phyloP scores from a whole-genome alignment of 352 stramenopile species.

The Globisporangium sylvaticum region DNA sequence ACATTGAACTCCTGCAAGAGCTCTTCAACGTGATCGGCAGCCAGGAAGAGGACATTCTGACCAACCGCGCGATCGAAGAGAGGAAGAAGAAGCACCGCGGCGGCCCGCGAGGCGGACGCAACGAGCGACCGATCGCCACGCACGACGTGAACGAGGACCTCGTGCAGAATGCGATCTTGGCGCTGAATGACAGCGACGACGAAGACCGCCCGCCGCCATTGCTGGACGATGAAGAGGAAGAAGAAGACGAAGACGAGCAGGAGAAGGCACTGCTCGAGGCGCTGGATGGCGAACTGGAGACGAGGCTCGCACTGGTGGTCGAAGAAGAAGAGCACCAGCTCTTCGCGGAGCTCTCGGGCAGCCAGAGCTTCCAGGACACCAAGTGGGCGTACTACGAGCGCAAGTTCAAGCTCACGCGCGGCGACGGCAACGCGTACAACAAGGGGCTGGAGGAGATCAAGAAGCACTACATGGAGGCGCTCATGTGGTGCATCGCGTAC shows the following conservation, averaged over 20 bases:
- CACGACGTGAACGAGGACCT: constrained; percentile 44
- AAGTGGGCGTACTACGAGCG: constrained; percentile 85
- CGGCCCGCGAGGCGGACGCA: constrained; percentile 15
- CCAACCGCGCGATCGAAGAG: constrained; percentile 59
- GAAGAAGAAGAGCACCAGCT: constrained; percentile 46
- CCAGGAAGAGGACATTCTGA: constrained; percentile 94
- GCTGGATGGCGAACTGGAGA: constrained; percentile 51
- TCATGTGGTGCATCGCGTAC: constrained; percentile 79
- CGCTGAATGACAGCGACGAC: constrained; percentile 29
- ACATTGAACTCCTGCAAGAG: constrained; percentile 88
- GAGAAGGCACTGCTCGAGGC: constrained; percentile 57
- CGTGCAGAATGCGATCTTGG: constrained; percentile 43
- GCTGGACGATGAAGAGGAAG: constrained; percentile 32
- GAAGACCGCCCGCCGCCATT: constrained; percentile 24
- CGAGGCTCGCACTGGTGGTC: constrained; percentile 33
- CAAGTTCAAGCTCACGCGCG: constrained; percentile 67
- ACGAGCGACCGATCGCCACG: constrained; percentile 20
- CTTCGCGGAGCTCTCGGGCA: constrained; percentile 47
- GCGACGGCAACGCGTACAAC: constrained; percentile 56
- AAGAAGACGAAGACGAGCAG: constrained; percentile 33
- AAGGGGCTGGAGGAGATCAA: constrained; percentile 56
- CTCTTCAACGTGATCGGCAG: constrained; percentile 92
- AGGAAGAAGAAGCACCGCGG: constrained; percentile 30
- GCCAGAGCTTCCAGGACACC: constrained; percentile 73
- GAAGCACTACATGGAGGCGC: constrained; percentile 71